phyloP scores from a whole-genome alignment of 225 moss, liverwort and hornwort species.

The Anthoceros angustus region DNA sequence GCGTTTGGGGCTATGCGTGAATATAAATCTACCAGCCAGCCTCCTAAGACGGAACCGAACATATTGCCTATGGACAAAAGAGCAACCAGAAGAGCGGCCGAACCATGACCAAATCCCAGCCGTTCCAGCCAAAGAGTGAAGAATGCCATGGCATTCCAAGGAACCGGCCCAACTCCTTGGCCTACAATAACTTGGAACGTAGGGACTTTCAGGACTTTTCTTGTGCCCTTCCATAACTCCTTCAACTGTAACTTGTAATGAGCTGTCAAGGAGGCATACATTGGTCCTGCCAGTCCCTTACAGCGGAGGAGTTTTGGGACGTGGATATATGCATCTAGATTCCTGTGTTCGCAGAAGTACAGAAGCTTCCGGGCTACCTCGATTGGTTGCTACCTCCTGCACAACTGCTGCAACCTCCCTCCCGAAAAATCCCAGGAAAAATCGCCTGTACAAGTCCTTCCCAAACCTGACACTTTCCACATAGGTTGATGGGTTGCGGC shows the following conservation, averaged over 20 bases:
- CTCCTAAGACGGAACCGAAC: conserved; percentile 48
- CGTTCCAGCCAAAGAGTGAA: conserved; percentile 53
- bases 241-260: conserved; percentile 5
- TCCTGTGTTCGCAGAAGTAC: too few species aligned
- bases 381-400: too few species aligned
- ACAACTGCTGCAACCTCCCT: too few species aligned
- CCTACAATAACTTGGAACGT: conserved; percentile 48
- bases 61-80: conserved; percentile 34
- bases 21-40: conserved; percentile 47
- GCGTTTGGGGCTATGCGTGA: conserved; percentile 26
- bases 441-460: too few species aligned
- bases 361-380: too few species aligned
- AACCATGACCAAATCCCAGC: conserved; percentile 35
- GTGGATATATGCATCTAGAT: too few species aligned
- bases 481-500: too few species aligned
- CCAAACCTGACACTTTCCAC: too few species aligned
- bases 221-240: conserved; percentile 23
- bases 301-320: too few species aligned
- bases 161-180: conserved; percentile 43
- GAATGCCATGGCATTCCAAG: conserved; percentile 45
- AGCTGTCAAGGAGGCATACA: too few species aligned
- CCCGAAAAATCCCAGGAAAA: too few species aligned
- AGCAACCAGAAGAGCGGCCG: conserved; percentile 40
- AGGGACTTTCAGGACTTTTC: conserved; percentile 18
- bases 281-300: too few species aligned